phyloP scores from a whole-genome alignment of 495 filamentous ascomycete species.

The Aspergillus hancockii region DNA sequence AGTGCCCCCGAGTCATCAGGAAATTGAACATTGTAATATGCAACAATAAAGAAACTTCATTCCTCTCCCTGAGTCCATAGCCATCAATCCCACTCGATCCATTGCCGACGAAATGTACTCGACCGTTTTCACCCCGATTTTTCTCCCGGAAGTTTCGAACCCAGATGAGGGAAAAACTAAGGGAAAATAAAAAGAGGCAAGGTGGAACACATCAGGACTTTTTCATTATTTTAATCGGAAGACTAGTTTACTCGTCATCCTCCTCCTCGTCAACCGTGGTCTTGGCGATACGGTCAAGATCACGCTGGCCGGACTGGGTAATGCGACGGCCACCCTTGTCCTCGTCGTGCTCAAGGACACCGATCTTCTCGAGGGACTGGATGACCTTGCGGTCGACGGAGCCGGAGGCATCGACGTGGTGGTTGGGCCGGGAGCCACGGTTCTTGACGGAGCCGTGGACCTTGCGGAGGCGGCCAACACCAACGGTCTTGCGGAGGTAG shows the following conservation, averaged over 20 bases:
- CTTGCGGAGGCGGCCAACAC: slow-evolving; percentile 89
- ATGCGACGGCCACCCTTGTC: slow-evolving; percentile 97
- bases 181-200: slow-evolving; percentile 11
- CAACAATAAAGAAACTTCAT: slow-evolving; percentile 23
- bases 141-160: background rate
- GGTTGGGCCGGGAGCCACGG: slow-evolving; percentile 84
- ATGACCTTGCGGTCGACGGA: slow-evolving; percentile 94
- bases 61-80: slow-evolving; percentile 20
- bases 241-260: slow-evolving; percentile 50
- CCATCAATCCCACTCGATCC: slow-evolving; percentile 1
- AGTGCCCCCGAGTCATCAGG: background rate
- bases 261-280: slow-evolving; percentile 56
- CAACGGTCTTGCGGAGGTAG: slow-evolving; percentile 98
- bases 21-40: slow-evolving; percentile 18
- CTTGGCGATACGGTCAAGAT: slow-evolving; percentile 86
- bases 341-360: slow-evolving; percentile 93
- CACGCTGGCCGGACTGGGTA: slow-evolving; percentile 94
- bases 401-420: slow-evolving; percentile 95
- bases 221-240: slow-evolving; percentile 34
- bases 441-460: slow-evolving; percentile 96
- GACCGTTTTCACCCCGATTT: slow-evolving; percentile 9
- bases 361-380: slow-evolving; percentile 98
- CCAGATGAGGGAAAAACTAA: slow-evolving; percentile 4
- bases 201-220: slow-evolving; percentile 33
- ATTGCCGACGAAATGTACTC: slow-evolving; percentile 11